phyloP scores from a whole-genome alignment of 306 rosid species.

The Cucurbita pepo region DNA sequence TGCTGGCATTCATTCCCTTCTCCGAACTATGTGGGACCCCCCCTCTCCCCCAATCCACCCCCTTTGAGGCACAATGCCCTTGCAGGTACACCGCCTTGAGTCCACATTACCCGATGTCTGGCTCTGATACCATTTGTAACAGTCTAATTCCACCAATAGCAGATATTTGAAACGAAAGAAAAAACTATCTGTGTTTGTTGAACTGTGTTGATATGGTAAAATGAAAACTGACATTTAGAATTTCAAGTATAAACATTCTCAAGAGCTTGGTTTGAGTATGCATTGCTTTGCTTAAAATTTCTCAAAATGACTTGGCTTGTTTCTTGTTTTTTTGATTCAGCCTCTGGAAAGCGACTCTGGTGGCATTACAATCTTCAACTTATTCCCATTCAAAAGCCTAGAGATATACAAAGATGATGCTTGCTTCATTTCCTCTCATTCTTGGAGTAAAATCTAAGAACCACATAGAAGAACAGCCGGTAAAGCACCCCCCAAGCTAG shows the following conservation, averaged over 20 bases:
- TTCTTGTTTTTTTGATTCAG: background rate
- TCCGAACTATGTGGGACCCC: too few relatives aligned
- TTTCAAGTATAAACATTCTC: background rate
- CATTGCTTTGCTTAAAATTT: background rate
- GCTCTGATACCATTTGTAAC: too few relatives aligned
- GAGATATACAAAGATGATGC: background rate
- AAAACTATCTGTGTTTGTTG: background rate
- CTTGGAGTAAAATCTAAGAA: conserved; percentile 82
- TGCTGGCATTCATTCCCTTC: too few relatives aligned
- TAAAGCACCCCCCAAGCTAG: conserved; percentile 88
- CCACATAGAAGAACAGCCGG: conserved; percentile 63
- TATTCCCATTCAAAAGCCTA: background rate
- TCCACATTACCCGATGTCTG: too few relatives aligned
- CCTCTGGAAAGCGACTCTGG: background rate
- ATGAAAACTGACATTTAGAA: background rate
- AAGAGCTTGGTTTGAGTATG: background rate
- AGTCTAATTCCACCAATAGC: too few relatives aligned
- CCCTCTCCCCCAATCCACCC: too few relatives aligned
- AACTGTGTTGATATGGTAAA: background rate
- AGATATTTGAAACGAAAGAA: background rate
- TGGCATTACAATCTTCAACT: background rate
- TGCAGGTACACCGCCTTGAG: too few relatives aligned
- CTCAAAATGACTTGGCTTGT: background rate
- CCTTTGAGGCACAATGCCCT: too few relatives aligned
- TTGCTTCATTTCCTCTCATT: conserved; percentile 52